Conservation (phyloP, 768 basidiomycete genomes). For the Pisolithus orientalis region DNA sequence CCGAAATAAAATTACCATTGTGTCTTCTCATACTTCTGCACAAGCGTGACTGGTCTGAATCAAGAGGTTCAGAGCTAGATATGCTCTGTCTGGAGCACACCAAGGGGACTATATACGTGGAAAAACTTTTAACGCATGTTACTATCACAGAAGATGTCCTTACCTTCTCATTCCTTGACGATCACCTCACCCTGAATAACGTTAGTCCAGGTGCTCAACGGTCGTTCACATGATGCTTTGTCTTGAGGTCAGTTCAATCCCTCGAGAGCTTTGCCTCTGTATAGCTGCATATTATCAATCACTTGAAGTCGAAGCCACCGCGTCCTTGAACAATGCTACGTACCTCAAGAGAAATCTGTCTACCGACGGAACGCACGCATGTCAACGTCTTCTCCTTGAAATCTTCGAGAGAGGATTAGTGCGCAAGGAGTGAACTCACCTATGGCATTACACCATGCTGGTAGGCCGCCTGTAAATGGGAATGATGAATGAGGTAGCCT, state of each 20-base stretch:
- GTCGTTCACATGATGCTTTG: constrained; percentile 56
- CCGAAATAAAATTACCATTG: constrained; percentile 35
- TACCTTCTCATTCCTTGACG: constrained; percentile 67
- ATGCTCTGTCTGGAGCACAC: constrained; percentile 84
- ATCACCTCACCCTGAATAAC: constrained; percentile 51
- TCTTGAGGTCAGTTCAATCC: constrained; percentile 68
- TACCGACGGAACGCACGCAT: constrained; percentile 42
- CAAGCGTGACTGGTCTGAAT: constrained; percentile 50
- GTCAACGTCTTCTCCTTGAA: constrained; percentile 52
- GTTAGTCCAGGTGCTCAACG: constrained; percentile 7
- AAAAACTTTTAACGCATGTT: constrained; percentile 4
- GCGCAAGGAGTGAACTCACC: constrained; percentile 30
- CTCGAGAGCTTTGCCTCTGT: constrained; percentile 64
- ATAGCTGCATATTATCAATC: constrained; percentile 36
- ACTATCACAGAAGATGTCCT: constrained; percentile 3
- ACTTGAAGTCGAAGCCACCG: neutral
- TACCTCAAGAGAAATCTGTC: constrained; percentile 56
- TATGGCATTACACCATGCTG: constrained; percentile 76
- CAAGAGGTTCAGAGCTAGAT: constrained; percentile 71
- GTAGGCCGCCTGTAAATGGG: constrained; percentile 42
- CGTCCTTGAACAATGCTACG: constrained; percentile 4
- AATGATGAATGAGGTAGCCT: neutral
- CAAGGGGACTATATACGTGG: constrained; percentile 50
- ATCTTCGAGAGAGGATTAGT: constrained; percentile 32
- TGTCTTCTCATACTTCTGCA: constrained; percentile 57